A percentile compares a stretch with the other conserved stretches of the same genome.
These are phyloP conservation scores for Saccharomycopsis olivae DNA, from an alignment of 805 yeast species.

Conservation along the genomic window DNA sequence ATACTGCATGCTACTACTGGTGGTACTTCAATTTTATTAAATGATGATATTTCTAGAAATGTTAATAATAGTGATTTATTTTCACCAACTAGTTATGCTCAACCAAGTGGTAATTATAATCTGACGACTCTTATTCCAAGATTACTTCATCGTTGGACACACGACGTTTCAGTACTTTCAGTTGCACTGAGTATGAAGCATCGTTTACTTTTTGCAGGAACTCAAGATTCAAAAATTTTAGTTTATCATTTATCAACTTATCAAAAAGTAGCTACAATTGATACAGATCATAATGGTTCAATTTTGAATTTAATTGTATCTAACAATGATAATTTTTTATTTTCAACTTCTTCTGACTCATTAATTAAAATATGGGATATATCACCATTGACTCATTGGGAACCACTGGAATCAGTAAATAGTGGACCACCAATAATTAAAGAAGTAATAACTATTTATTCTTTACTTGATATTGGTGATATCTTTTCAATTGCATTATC, in stretches of 20 bases:
- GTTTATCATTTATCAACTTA: conserved; percentile 60
- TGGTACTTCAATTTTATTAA: background rate
- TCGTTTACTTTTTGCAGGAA: conserved; percentile 71
- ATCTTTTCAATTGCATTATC: conserved; percentile 76
- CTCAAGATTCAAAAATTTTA: conserved; percentile 73
- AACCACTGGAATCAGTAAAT: no score
- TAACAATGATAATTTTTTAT: conserved; percentile 43
- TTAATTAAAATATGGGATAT: conserved; percentile 79
- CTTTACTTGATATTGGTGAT: conserved; percentile 85
- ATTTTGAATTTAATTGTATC: conserved; percentile 49
- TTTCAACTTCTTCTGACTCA: conserved; percentile 88
- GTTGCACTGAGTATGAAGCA: conserved; percentile 49
- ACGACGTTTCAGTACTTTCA: conserved; percentile 62
- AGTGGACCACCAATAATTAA: conserved; percentile 20
- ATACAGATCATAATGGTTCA: conserved; percentile 62
- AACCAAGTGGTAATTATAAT: background rate
- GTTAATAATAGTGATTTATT: background rate
- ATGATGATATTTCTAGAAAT: background rate
- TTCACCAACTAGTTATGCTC: background rate
- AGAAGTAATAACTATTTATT: conserved; percentile 65
- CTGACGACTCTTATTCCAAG: conserved; percentile 19
- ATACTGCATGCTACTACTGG: background rate
- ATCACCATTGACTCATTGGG: conserved; percentile 24
- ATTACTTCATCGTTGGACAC: conserved; percentile 67
- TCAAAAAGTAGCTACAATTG: conserved; percentile 35